Evolutionary conservation across 2,329 filamentous ascomycete species (phyloP).

Genomic region (Xylaria sp.): DNA sequence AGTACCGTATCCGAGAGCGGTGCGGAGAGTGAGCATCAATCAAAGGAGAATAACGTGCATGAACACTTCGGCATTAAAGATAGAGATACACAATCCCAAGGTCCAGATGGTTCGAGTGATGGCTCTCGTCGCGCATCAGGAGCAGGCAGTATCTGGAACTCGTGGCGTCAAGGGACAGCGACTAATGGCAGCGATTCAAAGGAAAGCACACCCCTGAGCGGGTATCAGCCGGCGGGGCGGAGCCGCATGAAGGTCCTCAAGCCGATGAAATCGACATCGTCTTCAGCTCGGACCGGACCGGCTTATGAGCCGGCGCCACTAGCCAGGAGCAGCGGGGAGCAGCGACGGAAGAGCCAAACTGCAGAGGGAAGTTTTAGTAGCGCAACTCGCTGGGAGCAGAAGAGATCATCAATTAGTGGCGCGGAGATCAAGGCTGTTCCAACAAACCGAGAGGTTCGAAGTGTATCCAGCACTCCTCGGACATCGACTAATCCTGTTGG

Average conservation of each 20-base stretch:
- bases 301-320: slow-evolving; percentile 63
- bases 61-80: slow-evolving; percentile 48
- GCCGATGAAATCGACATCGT: slow-evolving; percentile 73
- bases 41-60: slow-evolving; percentile 43
- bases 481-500: slow-evolving; percentile 82
- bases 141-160: slow-evolving; percentile 72
- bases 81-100: slow-evolving; percentile 44
- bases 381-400: slow-evolving; percentile 64
- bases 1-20: slow-evolving; percentile 58
- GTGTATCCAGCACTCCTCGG: slow-evolving; percentile 60
- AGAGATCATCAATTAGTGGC: slow-evolving; percentile 57
- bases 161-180: slow-evolving; percentile 72
- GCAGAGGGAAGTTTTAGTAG: slow-evolving; percentile 49
- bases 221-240: slow-evolving; percentile 75
- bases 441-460: slow-evolving; percentile 52
- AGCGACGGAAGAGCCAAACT: slow-evolving; percentile 66
- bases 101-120: slow-evolving; percentile 43
- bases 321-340: slow-evolving; percentile 60
- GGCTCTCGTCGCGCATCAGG: slow-evolving; percentile 49
- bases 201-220: slow-evolving; percentile 67
- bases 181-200: slow-evolving; percentile 64
- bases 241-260: slow-evolving; percentile 90
- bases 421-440: slow-evolving; percentile 52
- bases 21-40: slow-evolving; percentile 56
- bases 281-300: slow-evolving; percentile 61